A percentile compares a stretch with the other conserved stretches of the same genome.
Evolutionary conservation across 2,329 filamentous ascomycete species (phyloP).

Genomic region (Diaporthe ampelina): DNA sequence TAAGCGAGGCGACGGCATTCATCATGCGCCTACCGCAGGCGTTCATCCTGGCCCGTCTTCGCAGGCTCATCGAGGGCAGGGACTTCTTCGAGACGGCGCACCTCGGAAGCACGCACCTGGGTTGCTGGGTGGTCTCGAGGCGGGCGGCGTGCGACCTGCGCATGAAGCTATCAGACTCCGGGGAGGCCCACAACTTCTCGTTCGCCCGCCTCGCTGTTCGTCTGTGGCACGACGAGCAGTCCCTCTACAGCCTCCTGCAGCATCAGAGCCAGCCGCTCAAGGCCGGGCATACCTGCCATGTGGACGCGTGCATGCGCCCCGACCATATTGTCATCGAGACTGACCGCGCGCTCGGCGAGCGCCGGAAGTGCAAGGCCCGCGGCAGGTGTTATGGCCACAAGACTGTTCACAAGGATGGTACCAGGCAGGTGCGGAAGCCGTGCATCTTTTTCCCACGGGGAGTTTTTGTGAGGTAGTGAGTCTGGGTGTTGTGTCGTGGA

Average conservation of each 20-base stretch:
- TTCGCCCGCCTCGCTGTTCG: slow-evolving; percentile 22
- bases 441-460: slow-evolving; percentile 11
- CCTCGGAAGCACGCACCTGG: background rate
- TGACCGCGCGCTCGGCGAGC: slow-evolving; percentile 4
- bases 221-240: slow-evolving; percentile 34
- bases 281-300: slow-evolving; percentile 19
- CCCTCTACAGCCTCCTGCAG: slow-evolving; percentile 27
- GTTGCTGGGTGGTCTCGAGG: slow-evolving; percentile 29
- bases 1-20: slow-evolving; percentile 32
- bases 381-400: slow-evolving; percentile 11
- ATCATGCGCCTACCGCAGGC: slow-evolving; percentile 21
- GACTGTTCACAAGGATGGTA: slow-evolving; percentile 29
- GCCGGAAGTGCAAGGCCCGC: slow-evolving; percentile 13
- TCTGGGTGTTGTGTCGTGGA: background rate
- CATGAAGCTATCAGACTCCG: slow-evolving; percentile 24
- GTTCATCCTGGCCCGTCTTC: background rate
- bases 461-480: background rate
- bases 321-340: slow-evolving; percentile 30
- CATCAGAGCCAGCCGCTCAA: slow-evolving; percentile 20
- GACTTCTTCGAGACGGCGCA: slow-evolving; percentile 26
- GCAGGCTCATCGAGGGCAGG: background rate
- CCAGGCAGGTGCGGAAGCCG: slow-evolving; percentile 21
- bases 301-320: slow-evolving; percentile 22
- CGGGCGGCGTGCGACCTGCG: slow-evolving; percentile 3
- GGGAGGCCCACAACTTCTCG: slow-evolving; percentile 18